Percentiles rank a stretch among this genome's conserved stretches.
phyloP scores from a whole-genome alignment of 768 basidiomycete genomes.

The Pulveroboletus sp. region DNA sequence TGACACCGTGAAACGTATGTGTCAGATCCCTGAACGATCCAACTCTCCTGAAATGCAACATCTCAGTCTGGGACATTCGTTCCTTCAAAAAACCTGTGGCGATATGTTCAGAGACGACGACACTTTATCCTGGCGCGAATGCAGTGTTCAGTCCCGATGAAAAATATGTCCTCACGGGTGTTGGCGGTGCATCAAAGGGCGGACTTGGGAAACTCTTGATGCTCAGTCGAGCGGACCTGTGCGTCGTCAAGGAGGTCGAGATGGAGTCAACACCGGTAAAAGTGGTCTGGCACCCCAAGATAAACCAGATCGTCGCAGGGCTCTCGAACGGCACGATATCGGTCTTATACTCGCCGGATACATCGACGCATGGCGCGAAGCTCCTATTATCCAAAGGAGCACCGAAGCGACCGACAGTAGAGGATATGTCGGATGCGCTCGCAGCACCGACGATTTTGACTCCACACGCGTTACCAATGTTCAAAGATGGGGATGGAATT shows the following conservation, averaged over 20 bases:
- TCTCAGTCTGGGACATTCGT: slow-evolving; percentile 88
- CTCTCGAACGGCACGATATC: slow-evolving; percentile 83
- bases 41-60: neutral
- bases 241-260: slow-evolving; percentile 60
- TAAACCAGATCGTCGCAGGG: slow-evolving; percentile 92
- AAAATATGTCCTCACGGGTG: slow-evolving; percentile 81
- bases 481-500: slow-evolving; percentile 69
- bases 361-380: slow-evolving; percentile 90
- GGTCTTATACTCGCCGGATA: slow-evolving; percentile 88
- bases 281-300: slow-evolving; percentile 92
- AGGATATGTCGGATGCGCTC: slow-evolving; percentile 85
- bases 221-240: slow-evolving; percentile 64
- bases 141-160: slow-evolving; percentile 95
- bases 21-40: slow-evolving; percentile 1
- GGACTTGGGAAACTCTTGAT: slow-evolving; percentile 70
- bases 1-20: slow-evolving; percentile 91
- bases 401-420: slow-evolving; percentile 72
- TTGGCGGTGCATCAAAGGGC: slow-evolving; percentile 61
- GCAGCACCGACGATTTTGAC: slow-evolving; percentile 86
- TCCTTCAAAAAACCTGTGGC: slow-evolving; percentile 86
- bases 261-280: slow-evolving; percentile 82
- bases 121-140: slow-evolving; percentile 89
- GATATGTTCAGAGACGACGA: slow-evolving; percentile 56
- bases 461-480: slow-evolving; percentile 90
- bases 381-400: slow-evolving; percentile 84